phyloP scores from a whole-genome alignment of 225 moss, liverwort and hornwort species.

The Thuidium tamariscinum region DNA sequence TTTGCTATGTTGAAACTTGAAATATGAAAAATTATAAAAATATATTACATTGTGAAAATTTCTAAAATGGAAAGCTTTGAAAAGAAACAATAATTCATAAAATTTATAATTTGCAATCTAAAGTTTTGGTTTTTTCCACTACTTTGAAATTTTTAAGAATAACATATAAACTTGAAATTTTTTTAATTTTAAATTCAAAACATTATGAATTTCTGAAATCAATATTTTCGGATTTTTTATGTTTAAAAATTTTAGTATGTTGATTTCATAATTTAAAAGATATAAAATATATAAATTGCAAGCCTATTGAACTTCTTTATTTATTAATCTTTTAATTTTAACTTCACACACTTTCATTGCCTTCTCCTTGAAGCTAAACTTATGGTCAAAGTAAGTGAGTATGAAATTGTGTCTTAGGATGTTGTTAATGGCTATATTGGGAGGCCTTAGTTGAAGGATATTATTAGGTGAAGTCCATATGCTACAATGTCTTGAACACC shows the following conservation, averaged over 20 bases:
- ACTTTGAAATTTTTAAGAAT: no score
- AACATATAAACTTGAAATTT: neutral
- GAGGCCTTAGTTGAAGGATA: no score
- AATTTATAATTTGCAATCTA: no score
- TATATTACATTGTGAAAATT: no score
- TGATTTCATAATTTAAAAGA: neutral
- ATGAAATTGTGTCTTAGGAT: neutral
- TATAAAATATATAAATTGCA: neutral
- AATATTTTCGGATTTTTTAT: accelerated
- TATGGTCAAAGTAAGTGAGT: neutral
- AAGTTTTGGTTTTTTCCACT: no score
- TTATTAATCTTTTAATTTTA: neutral
- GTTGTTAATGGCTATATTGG: neutral
- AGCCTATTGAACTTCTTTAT: neutral
- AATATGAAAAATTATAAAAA: no score
- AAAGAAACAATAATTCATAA: no score
- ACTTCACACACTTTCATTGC: neutral
- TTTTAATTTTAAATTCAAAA: neutral
- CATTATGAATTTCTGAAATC: neutral
- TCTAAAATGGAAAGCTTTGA: no score
- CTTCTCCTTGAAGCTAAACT: neutral
- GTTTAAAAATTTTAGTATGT: neutral
- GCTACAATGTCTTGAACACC: neutral
- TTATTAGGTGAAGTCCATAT: neutral
- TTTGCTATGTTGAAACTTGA: no score